Evolutionary conservation across 2,329 filamentous ascomycete genomes (phyloP), one percentile per base, ranked within the genome.

Genomic region (Pezicula radicicola): DNA sequence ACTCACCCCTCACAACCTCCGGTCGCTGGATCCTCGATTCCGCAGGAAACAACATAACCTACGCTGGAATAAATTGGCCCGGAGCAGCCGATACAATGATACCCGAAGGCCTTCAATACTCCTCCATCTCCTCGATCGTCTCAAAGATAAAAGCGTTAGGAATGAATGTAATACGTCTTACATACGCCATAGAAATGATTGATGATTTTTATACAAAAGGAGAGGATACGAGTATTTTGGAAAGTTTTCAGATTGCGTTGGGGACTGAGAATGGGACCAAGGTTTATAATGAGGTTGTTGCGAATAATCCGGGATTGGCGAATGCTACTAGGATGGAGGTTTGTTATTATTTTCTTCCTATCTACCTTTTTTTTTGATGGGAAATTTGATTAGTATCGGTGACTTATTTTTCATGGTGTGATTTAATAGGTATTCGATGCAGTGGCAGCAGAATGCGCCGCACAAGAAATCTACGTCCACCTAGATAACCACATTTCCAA

Each of bases 101-200:
- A 1, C 83, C 82, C 0, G 83, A 87, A 56, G 83, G 83, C 3
- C 72, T 86, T 2, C 81, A 84, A 62, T 84, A 84, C 65, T 75
- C 77, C 35, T 84, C 81, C 0, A 72, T 86, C 45, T 68, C 72
- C 36, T 68, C 66, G 7, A 78, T 86, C 35, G 75, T 84, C 0
- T 66, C 74, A 3, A 77, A 77, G 66, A 74, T 85, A 60, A 83
- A 82, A 60, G 75, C 75, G 53, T 62, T 84, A 0, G 82, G 81
- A 15, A 80, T 87, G 72, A 87, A 87, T 60, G 76, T 79, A 1
- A 77, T 86, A 25, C 80, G 83, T 2, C 67, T 87, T 40, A 85
- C 81, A 0, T 87, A 78, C 50, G 81, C 83, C 3, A 86, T 80
- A 52, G 76, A 87, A 62, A 80, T 86, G 78, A 70, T 87, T 48